Conservation (phyloP, 1,139 yeast species). For the Wickerhamomyces sp. region DNA sequence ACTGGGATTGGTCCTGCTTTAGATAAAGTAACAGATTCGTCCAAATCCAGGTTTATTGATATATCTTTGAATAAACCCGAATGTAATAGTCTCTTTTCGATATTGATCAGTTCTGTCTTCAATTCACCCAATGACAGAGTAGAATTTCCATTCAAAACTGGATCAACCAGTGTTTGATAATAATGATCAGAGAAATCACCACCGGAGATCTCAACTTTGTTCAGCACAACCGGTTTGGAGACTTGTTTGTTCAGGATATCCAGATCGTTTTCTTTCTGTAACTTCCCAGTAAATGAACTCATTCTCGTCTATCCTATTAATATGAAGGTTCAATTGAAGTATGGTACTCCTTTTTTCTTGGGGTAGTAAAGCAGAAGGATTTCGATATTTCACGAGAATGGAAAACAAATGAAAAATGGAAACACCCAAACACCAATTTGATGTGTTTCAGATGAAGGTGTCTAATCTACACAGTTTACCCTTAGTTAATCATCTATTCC, state of each 20-base stretch:
- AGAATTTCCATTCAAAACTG: constrained; percentile 10
- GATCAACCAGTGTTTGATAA: constrained; percentile 17
- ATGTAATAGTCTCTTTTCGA: constrained; percentile 13
- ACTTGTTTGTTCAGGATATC: constrained; percentile 13
- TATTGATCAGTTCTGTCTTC: constrained; percentile 8
- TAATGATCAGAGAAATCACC: constrained; percentile 21
- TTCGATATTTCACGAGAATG: background rate
- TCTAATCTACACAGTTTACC: no score
- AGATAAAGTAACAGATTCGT: constrained; percentile 5
- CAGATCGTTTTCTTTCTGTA: constrained; percentile 3
- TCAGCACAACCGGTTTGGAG: constrained; percentile 18
- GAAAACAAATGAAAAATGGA: background rate
- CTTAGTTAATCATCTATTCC: no score
- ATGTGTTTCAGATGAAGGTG: no score
- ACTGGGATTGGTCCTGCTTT: constrained; percentile 22
- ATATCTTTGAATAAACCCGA: constrained; percentile 22
- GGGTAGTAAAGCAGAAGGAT: no score
- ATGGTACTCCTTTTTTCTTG: background rate
- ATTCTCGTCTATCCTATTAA: no score
- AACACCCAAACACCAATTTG: background rate
- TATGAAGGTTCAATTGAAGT: no score
- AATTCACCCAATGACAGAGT: constrained; percentile 13
- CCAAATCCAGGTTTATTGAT: constrained; percentile 16
- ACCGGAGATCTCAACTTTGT: constrained; percentile 17
- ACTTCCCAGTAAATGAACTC: constrained; percentile 1